A percentile compares a stretch with the other conserved stretches of the same genome.
Conservation (phyloP, 164 flowering plant species). For the Buxus sempervirens region DNA sequence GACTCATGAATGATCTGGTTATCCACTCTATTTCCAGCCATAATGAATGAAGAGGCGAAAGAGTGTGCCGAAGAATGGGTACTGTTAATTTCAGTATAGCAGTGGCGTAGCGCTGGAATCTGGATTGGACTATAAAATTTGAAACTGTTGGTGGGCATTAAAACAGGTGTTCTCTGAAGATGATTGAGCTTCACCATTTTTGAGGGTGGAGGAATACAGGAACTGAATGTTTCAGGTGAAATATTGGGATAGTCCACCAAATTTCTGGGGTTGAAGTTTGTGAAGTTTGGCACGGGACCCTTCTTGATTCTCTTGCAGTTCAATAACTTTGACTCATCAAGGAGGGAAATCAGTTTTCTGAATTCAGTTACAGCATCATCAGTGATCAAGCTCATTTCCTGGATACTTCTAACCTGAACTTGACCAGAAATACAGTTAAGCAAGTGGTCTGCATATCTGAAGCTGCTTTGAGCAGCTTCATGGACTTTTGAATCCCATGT, state of each 20-base stretch:
- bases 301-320: slow-evolving; percentile 28
- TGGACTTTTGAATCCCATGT: slow-evolving; percentile 25
- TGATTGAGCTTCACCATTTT: slow-evolving; percentile 2
- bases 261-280: slow-evolving; percentile 19
- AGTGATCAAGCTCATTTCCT: slow-evolving; percentile 27
- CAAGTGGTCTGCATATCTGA: slow-evolving; percentile 24
- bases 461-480: slow-evolving; percentile 32
- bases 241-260: slow-evolving; percentile 21
- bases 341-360: slow-evolving; percentile 26
- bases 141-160: slow-evolving; percentile 6
- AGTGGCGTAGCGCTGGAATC: not conserved
- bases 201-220: not conserved
- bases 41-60: slow-evolving; percentile 11
- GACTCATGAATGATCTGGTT: slow-evolving; percentile 12
- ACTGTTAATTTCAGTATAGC: slow-evolving; percentile 3
- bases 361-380: slow-evolving; percentile 28
- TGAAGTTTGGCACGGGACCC: slow-evolving; percentile 28
- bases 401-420: slow-evolving; percentile 16
- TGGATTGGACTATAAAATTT: not conserved
- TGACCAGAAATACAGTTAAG: slow-evolving; percentile 25
- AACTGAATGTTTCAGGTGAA: not conserved
- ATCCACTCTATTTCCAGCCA: slow-evolving; percentile 13
- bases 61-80: slow-evolving; percentile 1
- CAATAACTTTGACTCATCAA: slow-evolving; percentile 17
- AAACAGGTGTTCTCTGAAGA: slow-evolving; percentile 1